phyloP scores from a whole-genome alignment of 169 alveolate genomes.

The Cystoisospora suis region DNA sequence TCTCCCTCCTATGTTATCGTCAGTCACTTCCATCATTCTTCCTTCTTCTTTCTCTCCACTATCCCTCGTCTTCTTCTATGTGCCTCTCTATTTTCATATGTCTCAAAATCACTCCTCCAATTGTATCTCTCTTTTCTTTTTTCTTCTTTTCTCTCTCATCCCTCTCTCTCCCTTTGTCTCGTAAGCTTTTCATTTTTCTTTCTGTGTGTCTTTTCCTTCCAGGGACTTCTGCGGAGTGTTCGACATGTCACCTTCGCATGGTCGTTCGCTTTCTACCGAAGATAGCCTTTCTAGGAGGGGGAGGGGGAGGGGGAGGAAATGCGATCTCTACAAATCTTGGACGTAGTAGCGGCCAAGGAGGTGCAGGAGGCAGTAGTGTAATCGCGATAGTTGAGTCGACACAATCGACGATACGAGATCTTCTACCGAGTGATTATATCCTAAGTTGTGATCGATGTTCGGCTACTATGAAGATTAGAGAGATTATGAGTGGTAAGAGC shows the following conservation, averaged over 20 bases:
- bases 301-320: conserved; percentile 29
- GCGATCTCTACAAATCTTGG: too few relatives aligned
- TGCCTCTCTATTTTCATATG: too few relatives aligned
- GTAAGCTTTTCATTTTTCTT: too few relatives aligned
- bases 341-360: too few relatives aligned
- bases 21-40: too few relatives aligned
- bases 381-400: conserved; percentile 24
- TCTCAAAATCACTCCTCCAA: too few relatives aligned
- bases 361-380: conserved; percentile 7
- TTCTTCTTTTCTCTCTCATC: too few relatives aligned
- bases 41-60: too few relatives aligned
- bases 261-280: conserved; percentile 32
- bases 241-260: conserved; percentile 57
- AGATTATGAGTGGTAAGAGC: conserved; percentile 38
- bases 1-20: too few relatives aligned
- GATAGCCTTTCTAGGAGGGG: neutral
- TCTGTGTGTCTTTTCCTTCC: neutral
- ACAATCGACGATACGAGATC: conserved; percentile 45
- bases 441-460: conserved; percentile 53
- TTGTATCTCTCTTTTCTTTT: too few relatives aligned
- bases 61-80: too few relatives aligned
- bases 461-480: conserved; percentile 49
- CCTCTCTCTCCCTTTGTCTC: neutral
- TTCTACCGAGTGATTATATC: conserved; percentile 59
- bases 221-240: conserved; percentile 57